Evolutionary conservation across 1,139 yeast genomes (phyloP).

Genomic region (Pichia sp.): DNA sequence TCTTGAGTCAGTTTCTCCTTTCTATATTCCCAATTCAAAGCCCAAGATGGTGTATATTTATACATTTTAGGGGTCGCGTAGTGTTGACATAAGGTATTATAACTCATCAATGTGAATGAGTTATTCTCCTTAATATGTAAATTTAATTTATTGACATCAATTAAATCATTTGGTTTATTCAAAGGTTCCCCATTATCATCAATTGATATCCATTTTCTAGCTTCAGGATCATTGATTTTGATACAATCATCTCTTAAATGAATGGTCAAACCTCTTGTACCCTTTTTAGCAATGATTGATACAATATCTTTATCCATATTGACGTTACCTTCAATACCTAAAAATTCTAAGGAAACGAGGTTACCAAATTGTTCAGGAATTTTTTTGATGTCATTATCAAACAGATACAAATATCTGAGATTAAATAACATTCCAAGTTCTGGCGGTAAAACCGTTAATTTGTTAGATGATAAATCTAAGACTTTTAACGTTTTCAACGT

Average conservation of each 20-base stretch:
- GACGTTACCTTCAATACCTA: constrained; percentile 94
- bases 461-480: constrained; percentile 77
- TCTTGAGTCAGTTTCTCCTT: constrained; percentile 68
- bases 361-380: constrained; percentile 85
- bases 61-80: constrained; percentile 91
- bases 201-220: constrained; percentile 75
- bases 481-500: constrained; percentile 69
- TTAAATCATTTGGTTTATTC: constrained; percentile 25
- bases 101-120: constrained; percentile 70
- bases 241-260: constrained; percentile 81
- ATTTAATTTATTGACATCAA: constrained; percentile 27
- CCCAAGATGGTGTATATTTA: constrained; percentile 96
- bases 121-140: constrained; percentile 18
- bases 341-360: constrained; percentile 71
- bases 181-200: constrained; percentile 68
- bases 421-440: constrained; percentile 81
- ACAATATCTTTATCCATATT: constrained; percentile 52
- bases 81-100: constrained; percentile 90
- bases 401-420: constrained; percentile 73
- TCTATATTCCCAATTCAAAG: constrained; percentile 90
- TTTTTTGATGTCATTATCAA: constrained; percentile 72
- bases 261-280: constrained; percentile 75
- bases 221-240: constrained; percentile 51
- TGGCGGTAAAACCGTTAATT: constrained; percentile 60
- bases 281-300: constrained; percentile 66